Evolutionary conservation across 164 flowering plant genomes (phyloP), one percentile per base, ranked within the genome.

Genomic region (Macadamia integrifolia): DNA sequence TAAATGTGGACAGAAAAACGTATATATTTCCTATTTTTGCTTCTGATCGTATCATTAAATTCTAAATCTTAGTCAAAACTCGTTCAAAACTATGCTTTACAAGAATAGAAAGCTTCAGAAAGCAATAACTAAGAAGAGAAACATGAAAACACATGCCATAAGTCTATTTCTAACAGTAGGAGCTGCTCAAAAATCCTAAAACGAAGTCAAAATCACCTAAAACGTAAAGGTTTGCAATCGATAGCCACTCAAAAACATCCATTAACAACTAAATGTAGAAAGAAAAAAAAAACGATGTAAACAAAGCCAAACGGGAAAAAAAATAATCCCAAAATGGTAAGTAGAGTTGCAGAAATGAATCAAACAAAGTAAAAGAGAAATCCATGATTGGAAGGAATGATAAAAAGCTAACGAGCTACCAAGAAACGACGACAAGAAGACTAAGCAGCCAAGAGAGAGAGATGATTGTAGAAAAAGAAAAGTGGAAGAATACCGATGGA

Each of bases 401-500:
- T 23, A 28, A 62, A 56, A 49, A 49, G 23, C 52, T 31, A 49
- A 58, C 35, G 17, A 60, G 9, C 17, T 50, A 31, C 46, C n/a
- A 52, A 28, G 55, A 61, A 60, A 8, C 11, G n/a, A 2, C 9
- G 40, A 10, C 46, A 68, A 23, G 42, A 28, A 60, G 9, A 52
- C 14, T 61, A 12, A 30, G 50, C 32, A 59, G 13, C 10, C 0
- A 58, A 12, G 17, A 48, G 35, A 70, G 0, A 40, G 10, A 62
- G 3, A 29, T 17, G 31, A 65, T 13, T 29, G 17, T 18, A 30
- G 7, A 35, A 9, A 15, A 55, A 35, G 58, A 30, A 14, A 57
- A 14, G 43, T 10, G 53, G 40, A n/a, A 28, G 69, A 32, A 58
- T 68, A 73, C 72, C 61, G 65, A 58, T 73, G 14, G 56, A 73